A percentile compares a stretch with the other conserved stretches of the same genome.
Conservation (phyloP, 2,329 filamentous ascomycete genomes). For the Clarireedia paspali region DNA sequence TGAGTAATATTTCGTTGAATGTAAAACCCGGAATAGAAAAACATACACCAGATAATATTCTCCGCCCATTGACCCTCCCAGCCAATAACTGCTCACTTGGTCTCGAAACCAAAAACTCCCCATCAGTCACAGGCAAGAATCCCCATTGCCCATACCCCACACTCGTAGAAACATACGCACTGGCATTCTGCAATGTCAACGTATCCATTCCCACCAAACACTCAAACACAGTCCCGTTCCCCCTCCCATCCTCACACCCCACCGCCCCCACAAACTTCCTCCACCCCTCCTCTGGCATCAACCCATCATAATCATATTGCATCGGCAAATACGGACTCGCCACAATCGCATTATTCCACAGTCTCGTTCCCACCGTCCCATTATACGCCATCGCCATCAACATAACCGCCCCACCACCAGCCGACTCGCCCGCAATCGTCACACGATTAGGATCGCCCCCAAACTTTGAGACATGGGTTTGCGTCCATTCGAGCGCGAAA, state of each 20-base stretch:
- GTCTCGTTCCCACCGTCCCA: slow-evolving; percentile 4
- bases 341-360: slow-evolving; percentile 22
- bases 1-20: neutral
- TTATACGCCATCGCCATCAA: slow-evolving; percentile 33
- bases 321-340: slow-evolving; percentile 44
- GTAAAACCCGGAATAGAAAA: too few relatives aligned
- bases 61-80: slow-evolving; percentile 27
- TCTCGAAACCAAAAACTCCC: slow-evolving; percentile 25
- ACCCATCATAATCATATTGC: slow-evolving; percentile 42
- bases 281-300: slow-evolving; percentile 36
- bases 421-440: slow-evolving; percentile 47
- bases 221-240: slow-evolving; percentile 27
- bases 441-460: slow-evolving; percentile 45
- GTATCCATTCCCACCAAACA: slow-evolving; percentile 25
- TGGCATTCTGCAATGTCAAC: slow-evolving; percentile 28
- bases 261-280: slow-evolving; percentile 35
- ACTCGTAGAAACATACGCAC: slow-evolving; percentile 17
- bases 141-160: slow-evolving; percentile 24
- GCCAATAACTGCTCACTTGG: slow-evolving; percentile 27
- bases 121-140: slow-evolving; percentile 33
- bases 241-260: slow-evolving; percentile 30
- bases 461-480: slow-evolving; percentile 43
- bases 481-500: slow-evolving; percentile 49
- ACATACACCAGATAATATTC: slow-evolving; percentile 15
- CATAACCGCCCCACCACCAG: slow-evolving; percentile 44